Evolutionary conservation across 1,139 yeast genomes (phyloP), one percentile per base, ranked within the genome.

Genomic region (Pichia sp.): DNA sequence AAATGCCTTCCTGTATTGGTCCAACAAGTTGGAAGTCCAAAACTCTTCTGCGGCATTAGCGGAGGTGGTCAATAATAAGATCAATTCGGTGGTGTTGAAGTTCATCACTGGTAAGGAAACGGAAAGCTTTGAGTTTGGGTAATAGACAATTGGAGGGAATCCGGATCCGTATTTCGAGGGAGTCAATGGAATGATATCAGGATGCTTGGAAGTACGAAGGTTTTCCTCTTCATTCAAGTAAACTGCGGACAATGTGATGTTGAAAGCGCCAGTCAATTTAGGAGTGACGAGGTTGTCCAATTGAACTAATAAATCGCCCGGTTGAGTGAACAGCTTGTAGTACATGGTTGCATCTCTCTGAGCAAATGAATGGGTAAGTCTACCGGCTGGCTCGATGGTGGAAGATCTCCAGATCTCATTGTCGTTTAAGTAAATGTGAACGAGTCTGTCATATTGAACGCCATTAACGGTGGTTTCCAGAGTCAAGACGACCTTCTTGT

Each of bases 21-120:
- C 82, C 35, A 78, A 48, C 14, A 74, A 71, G 49, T 81, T 79
- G 12, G 75, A 59, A 58, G 80, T 85, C 94, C 94, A 85, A 52
- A 82, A 82, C 58, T 86, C 95, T 55, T 85, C 95, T 28, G 72
- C 75, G 1, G 77, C 77, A 50, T 80, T 83, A 3, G 93, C 95
- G 15, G 85, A 75, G 4, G 84, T 74, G 49, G 74, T 77, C 4
- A 85, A 55, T 8, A 81, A 69, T 27, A 84, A 58, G 32, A 64
- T 63, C 28, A 74, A 74, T 37, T 77, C 66, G 10, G 82, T 72
- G 9, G 84, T 74, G 51, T 77, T 77, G 20, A 48, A 44, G 13
- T 62, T 43, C 25, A 72, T 56, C 6, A 46, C 45, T 2, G 80
- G 79, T 23, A 76, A 49, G 3, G 47, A 40, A 11, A 66, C 56